A percentile compares a stretch with the other conserved stretches of the same genome.
phyloP scores from a whole-genome alignment of 1,139 yeast species.

The Yamadazyma conglobata region DNA sequence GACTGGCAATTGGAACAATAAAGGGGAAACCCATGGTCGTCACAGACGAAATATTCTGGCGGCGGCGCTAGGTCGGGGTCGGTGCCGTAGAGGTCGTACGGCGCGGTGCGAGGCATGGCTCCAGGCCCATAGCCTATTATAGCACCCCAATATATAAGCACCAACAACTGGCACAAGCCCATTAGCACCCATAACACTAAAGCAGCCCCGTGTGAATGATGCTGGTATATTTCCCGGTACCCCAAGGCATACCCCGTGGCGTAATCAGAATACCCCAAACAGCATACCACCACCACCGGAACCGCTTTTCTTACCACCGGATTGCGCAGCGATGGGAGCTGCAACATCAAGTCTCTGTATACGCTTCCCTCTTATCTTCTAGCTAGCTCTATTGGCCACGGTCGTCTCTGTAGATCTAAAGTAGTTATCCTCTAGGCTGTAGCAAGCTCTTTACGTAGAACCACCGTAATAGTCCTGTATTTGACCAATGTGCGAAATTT shows the following conservation, averaged over 20 bases:
- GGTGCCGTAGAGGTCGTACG: conserved; percentile 26
- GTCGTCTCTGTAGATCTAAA: too few species aligned
- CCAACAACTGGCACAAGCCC: conserved; percentile 23
- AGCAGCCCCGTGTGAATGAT: conserved; percentile 32
- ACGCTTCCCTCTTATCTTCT: too few species aligned
- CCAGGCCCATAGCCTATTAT: conserved; percentile 36
- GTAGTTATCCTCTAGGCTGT: too few species aligned
- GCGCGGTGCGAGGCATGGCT: conserved; percentile 19
- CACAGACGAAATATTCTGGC: conserved; percentile 57
- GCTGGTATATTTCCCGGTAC: conserved; percentile 29
- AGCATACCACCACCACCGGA: too few species aligned
- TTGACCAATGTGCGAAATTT: not conserved
- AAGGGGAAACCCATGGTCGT: conserved; percentile 55
- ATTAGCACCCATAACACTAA: conserved; percentile 33
- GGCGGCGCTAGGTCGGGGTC: conserved; percentile 17
- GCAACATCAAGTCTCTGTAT: too few species aligned
- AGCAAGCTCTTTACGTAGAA: too few species aligned
- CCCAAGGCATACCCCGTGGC: conserved; percentile 35
- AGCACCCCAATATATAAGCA: conserved; percentile 31
- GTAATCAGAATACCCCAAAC: conserved; percentile 31
- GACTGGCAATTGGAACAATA: conserved; percentile 58
- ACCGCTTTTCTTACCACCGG: too few species aligned
- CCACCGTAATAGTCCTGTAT: too few species aligned
- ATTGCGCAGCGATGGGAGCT: too few species aligned
- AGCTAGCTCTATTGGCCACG: too few species aligned